Base-by-base conservation (phyloP, 768 basidiomycete species). In the Pisolithus sp. region DNA sequence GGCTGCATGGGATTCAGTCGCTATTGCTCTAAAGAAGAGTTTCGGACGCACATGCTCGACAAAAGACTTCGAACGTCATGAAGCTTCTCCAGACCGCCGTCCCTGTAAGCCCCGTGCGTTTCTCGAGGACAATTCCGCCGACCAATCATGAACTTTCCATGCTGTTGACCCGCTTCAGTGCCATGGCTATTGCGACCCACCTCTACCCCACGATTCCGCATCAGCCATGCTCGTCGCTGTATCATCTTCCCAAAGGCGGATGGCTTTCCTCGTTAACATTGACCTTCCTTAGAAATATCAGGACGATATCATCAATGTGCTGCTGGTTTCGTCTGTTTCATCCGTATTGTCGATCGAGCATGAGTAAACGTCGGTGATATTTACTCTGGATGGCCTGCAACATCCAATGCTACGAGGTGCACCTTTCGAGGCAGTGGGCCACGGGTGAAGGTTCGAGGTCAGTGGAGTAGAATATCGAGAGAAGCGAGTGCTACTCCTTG, bases 151-250 rank as follows among this genome's bases (percentile, higher is more conserved):
- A 87, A 37, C 72, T 87, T 2, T 86, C 89, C 1, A 83, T 83
- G 76, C 73, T 95, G 30, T 81, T 85, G 66, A 96, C 96, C 66
- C 82, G 93, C 8, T 82, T 89, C 59, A 81, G 79, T 46, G 83
- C 87, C 10, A 73, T 87, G 56, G 80, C 85, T 5, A 73, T 89
- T 24, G 83, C 82, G 4, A 75, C 88, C 40, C 77, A 83, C 57
- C 77, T 96, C 42, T 81, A 86, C 43, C 80, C 83, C 0, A 67
- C 73, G 68, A 4, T 73, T 76, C 41, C 80, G 86, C 15, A 66
- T 93, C 39, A 67, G 74, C n/a, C 82, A 81, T 48, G 84, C 86
- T 6, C 79, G 76, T 17, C 76, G 75, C 24, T 91, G 88, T 58
- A 73, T 89, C 50, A 67, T 71, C 49, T 93, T 93, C 64, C 68